Base-by-base conservation (phyloP, 768 basidiomycete species). In the Gelatoporia subvermispora region DNA sequence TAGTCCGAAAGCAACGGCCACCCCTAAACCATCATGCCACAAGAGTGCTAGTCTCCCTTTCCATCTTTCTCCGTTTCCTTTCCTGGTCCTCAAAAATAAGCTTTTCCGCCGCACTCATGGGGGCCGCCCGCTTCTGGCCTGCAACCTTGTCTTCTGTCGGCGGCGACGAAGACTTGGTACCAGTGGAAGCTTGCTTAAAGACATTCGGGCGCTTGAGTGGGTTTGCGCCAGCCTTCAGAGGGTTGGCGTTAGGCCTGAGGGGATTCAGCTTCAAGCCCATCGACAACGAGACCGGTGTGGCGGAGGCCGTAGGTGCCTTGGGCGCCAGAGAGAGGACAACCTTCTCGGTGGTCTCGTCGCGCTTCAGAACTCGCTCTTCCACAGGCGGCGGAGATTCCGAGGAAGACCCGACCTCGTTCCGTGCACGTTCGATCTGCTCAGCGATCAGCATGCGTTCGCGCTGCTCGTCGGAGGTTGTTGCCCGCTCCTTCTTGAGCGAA, bases 371-470 rank as follows among this genome's bases (percentile, higher is more conserved):
- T 57, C 77, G 80, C 51, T 79, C 80, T 5, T 60, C 71, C 15
- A 59, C 50, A 0, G 70, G 62, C 11, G 66, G 61, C 8, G 51
- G 43, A 3, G 65, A 59, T 4, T 60, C 60, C 10, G 59, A 60
- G 16, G 70, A 66, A 4, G 47, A 50, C 8, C 52, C 60, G 15
- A 55, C 69, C 50, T 83, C 81, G 16, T 69, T 71, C 7, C 71
- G 74, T 2, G 95, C 96, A 35, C 93, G 78, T 65, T 90, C 91
- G 47, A 99, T 98, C 69, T 99, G 95, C 58, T 96, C 93, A 10
- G 85, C 76, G 52, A 99, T 88, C 43, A 93, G 77, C 58, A 81
- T 70, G 15, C 96, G 83, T 67, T 98, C 95, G 36, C 96, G 79
- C 65, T 93, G 89, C 67, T 99, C 96, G 61, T 98, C 95, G 18